Conservation (phyloP, 495 filamentous ascomycete species). For the Xylaria nigripes region DNA sequence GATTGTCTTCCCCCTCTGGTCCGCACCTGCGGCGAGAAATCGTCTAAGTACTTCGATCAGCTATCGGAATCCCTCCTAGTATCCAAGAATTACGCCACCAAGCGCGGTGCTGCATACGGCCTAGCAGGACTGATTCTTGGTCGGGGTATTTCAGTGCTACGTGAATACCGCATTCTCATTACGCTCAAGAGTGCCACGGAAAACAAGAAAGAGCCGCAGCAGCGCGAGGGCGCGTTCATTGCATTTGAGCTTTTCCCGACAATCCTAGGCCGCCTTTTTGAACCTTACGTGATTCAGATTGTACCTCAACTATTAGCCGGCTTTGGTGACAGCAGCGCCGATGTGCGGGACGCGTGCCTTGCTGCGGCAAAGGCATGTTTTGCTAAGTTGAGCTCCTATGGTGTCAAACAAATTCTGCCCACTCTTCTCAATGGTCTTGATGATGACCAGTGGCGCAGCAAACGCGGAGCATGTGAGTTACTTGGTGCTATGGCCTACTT, state of each 20-base stretch:
- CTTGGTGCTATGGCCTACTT: constrained; percentile 97
- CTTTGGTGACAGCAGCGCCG: constrained; percentile 80
- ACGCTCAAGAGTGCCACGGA: constrained; percentile 69
- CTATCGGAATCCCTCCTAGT: constrained; percentile 71
- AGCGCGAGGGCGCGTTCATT: constrained; percentile 80
- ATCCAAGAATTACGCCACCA: constrained; percentile 80
- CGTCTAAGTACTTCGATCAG: constrained; percentile 68
- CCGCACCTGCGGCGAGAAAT: constrained; percentile 65
- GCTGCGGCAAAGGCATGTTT: constrained; percentile 94
- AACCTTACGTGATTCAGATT: constrained; percentile 93
- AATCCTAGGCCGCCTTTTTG: constrained; percentile 79
- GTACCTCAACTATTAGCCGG: constrained; percentile 81
- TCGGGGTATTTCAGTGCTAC: constrained; percentile 70
- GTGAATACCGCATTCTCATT: constrained; percentile 78
- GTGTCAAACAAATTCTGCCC: constrained; percentile 88
- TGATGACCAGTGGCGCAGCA: constrained; percentile 93
- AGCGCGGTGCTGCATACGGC: constrained; percentile 90
- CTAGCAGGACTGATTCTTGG: constrained; percentile 84
- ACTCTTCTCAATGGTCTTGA: constrained; percentile 88
- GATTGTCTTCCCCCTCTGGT: constrained; percentile 88
- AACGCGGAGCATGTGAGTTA: constrained; percentile 93
- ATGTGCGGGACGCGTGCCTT: constrained; percentile 86
- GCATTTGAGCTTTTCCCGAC: constrained; percentile 84
- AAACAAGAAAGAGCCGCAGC: constrained; percentile 83
- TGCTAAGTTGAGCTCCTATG: constrained; percentile 83